A percentile compares a stretch with the other conserved stretches of the same genome.
Evolutionary conservation across 768 basidiomycete genomes (phyloP).

Genomic region (Collybia nuda): DNA sequence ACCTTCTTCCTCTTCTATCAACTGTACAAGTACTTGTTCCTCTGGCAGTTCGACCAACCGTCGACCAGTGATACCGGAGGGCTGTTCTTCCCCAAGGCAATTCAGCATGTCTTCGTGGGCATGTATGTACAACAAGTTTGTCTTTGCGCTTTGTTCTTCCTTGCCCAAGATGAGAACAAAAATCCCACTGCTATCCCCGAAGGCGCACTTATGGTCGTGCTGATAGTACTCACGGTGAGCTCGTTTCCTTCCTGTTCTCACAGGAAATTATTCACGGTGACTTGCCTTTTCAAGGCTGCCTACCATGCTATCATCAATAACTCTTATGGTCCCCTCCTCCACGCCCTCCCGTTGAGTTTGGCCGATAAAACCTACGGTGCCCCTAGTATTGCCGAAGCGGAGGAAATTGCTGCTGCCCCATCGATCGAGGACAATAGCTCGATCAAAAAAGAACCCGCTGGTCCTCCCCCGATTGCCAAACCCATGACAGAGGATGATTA

Average conservation of each 20-base stretch:
- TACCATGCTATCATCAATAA: constrained; percentile 74
- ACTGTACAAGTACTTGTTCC: constrained; percentile 85
- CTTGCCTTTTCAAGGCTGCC: constrained; percentile 43
- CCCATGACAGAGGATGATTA: constrained; percentile 40
- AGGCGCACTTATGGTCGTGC: constrained; percentile 80
- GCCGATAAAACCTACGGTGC: constrained; percentile 64
- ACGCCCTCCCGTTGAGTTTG: constrained; percentile 75
- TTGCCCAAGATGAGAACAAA: constrained; percentile 55
- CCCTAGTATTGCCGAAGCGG: constrained; percentile 1
- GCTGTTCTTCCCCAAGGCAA: constrained; percentile 91
- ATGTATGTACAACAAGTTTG: constrained; percentile 78
- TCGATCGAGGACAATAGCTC: background rate
- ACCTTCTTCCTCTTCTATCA: constrained; percentile 85
- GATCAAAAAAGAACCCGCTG: constrained; percentile 10
- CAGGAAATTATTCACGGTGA: background rate
- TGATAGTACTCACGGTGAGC: constrained; percentile 82
- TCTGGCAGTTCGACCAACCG: constrained; percentile 76
- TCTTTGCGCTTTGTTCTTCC: constrained; percentile 58
- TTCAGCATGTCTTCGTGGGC: constrained; percentile 92
- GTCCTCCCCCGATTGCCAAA: background rate
- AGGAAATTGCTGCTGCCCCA: background rate
- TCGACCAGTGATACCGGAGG: constrained; percentile 81
- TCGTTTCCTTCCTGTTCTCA: background rate
- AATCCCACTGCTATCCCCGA: constrained; percentile 65
- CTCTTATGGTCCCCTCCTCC: constrained; percentile 78